Evolutionary conservation across 164 flowering plant genomes (phyloP), one percentile per base, ranked within the genome.

Genomic region (Taxillus chinensis): DNA sequence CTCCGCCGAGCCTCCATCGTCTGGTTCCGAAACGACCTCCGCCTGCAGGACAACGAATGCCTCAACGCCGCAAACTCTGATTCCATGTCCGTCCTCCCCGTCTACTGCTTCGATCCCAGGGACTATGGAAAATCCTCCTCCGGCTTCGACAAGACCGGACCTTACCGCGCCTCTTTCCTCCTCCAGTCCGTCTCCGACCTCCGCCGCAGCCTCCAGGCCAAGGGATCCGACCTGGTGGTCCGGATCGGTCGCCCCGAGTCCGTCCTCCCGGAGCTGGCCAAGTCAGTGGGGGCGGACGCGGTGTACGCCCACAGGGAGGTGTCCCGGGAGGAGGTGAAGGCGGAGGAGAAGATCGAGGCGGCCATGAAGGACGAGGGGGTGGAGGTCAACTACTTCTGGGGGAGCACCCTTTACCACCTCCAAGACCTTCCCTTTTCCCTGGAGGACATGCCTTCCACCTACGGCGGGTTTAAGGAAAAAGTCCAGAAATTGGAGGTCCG

Each of bases 331-430:
- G 98, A 86, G 73, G 95, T 86, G 39, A 72, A 71, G 66, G 68
- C 82, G 3, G 98, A 90, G 86, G 92, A 82, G 77, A 83, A 70
- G 82, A 76, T 89, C 39, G 96, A 88, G 78, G 71, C 68, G 10
- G 87, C 77, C 3, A 74, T 89, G 86, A 86, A 86, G 76, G 89
- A 90, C 39, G 97, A 88, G 60, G 90, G 93, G 17, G 75, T 93
- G 62, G 97, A 90, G 69, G 78, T 84, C 42, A 93, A 90, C 89
- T 90, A 84, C 74, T 90, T 86, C 43, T 93, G 98, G 98, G 98
- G 98, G 43, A 90, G 96, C 61, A 93, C 98, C 37, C 72, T 93
- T 78, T 82, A 79, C 65, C 98, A 93, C 74, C 49, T 89, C 45
- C 97, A 93, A 39, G 98, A 93, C 79, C 74, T 93, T 77, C 92